phyloP scores from a whole-genome alignment of 805 yeast species.

The Jamesozyma hellenica region DNA sequence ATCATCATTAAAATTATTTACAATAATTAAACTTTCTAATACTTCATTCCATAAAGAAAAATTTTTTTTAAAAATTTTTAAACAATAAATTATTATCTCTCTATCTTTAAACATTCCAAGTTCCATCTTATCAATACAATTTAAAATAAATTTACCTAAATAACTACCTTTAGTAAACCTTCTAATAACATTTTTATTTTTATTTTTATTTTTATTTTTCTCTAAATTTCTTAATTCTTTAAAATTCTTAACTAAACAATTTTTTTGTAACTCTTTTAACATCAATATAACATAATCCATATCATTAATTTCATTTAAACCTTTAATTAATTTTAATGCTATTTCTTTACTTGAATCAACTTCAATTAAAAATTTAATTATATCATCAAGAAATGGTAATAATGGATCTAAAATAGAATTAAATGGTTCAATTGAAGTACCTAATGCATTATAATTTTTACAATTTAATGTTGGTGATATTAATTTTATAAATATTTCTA shows the following conservation, averaged over 20 bases:
- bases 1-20: no score
- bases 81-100: neutral
- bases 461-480: constrained; percentile 16
- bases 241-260: neutral
- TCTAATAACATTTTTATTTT: neutral
- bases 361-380: constrained; percentile 6
- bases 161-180: constrained; percentile 12
- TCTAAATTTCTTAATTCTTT: neutral
- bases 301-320: constrained; percentile 3
- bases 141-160: constrained; percentile 12
- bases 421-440: constrained; percentile 6
- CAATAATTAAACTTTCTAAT: neutral
- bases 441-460: constrained; percentile 12
- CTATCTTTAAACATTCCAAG: constrained; percentile 5
- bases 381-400: constrained; percentile 9
- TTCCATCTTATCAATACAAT: constrained; percentile 9
- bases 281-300: constrained; percentile 5
- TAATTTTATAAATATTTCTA: constrained; percentile 10
- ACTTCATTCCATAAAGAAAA: constrained; percentile 5
- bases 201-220: neutral
- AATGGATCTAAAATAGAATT: constrained; percentile 11
- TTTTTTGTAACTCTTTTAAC: neutral
- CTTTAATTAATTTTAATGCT: constrained; percentile 4
- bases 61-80: neutral
- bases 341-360: neutral